phyloP scores from a whole-genome alignment of 2,329 filamentous ascomycete species.

The Colletotrichum tropicicola region DNA sequence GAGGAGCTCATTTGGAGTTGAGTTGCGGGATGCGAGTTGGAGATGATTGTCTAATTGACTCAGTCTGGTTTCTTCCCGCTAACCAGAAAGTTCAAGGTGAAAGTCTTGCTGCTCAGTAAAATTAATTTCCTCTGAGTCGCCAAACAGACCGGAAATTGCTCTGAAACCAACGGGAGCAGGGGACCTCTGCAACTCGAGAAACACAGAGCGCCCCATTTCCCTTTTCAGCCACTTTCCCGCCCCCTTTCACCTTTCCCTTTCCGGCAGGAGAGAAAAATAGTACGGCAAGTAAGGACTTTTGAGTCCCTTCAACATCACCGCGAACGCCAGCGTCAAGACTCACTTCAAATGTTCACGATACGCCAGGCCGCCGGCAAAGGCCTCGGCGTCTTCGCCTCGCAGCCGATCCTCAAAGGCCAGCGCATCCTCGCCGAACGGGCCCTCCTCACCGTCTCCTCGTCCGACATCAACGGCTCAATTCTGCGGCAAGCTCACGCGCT shows the following conservation, averaged over 20 bases:
- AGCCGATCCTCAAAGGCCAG: constrained; percentile 2
- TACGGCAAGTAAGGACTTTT: not conserved
- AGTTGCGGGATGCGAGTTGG: too few species aligned
- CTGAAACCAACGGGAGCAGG: not conserved
- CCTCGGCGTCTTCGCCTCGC: constrained; percentile 22
- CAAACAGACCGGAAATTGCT: too few species aligned
- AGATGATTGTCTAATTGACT: too few species aligned
- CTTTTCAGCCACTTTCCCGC: constrained; percentile 2
- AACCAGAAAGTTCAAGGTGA: too few species aligned
- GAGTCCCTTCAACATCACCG: not conserved
- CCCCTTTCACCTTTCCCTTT: constrained; percentile 2
- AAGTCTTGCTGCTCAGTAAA: too few species aligned
- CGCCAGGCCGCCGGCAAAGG: constrained; percentile 25
- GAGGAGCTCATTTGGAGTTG: too few species aligned
- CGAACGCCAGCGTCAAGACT: not conserved
- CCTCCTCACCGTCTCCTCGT: constrained; percentile 18
- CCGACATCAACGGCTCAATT: constrained; percentile 7
- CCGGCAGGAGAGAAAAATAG: not conserved
- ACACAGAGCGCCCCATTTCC: not conserved
- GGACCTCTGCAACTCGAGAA: not conserved
- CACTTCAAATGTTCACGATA: constrained; percentile 10
- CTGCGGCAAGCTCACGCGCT: constrained; percentile 6
- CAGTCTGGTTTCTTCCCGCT: too few species aligned
- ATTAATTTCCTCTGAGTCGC: too few species aligned
- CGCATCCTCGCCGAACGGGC: constrained; percentile 24